Percentiles rank a stretch among this genome's conserved stretches.
Conservation (phyloP, 345 rosid species). For the Aquilaria yunnanensis region DNA sequence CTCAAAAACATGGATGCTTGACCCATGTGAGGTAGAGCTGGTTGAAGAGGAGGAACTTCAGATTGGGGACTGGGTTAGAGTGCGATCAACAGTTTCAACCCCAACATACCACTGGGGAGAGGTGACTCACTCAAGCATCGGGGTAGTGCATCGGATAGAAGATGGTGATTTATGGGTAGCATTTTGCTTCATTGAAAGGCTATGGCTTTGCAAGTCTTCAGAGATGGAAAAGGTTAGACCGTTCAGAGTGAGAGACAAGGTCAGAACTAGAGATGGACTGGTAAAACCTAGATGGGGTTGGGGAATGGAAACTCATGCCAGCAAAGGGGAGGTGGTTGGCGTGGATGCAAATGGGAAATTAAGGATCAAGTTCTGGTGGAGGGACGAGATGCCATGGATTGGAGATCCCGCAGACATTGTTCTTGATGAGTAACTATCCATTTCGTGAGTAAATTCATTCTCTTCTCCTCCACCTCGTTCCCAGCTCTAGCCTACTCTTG, state of each 20-base stretch:
- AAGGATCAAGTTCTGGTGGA: slow-evolving; percentile 88
- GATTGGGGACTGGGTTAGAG: slow-evolving; percentile 92
- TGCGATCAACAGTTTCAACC: slow-evolving; percentile 49
- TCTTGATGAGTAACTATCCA: slow-evolving; percentile 36
- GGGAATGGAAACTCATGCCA: slow-evolving; percentile 99
- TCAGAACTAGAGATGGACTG: slow-evolving; percentile 67
- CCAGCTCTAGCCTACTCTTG: no score
- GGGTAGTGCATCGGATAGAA: slow-evolving; percentile 87
- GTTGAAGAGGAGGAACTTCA: slow-evolving; percentile 74
- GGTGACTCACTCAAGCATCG: slow-evolving; percentile 80
- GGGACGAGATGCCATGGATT: slow-evolving; percentile 95
- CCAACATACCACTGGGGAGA: slow-evolving; percentile 98
- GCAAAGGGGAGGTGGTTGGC: slow-evolving; percentile 86
- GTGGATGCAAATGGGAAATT: slow-evolving; percentile 95
- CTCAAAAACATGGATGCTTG: slow-evolving; percentile 95
- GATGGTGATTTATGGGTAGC: slow-evolving; percentile 74
- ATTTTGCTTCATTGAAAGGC: slow-evolving; percentile 82
- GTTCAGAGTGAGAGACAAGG: slow-evolving; percentile 67
- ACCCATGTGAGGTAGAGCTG: slow-evolving; percentile 82
- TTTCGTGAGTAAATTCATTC: no score
- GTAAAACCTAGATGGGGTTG: slow-evolving; percentile 92
- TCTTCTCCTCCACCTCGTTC: no score
- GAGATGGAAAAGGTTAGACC: slow-evolving; percentile 83
- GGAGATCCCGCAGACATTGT: slow-evolving; percentile 96
- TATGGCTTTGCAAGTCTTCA: slow-evolving; percentile 85